Conservation (phyloP, 768 basidiomycete species). For the Scleroderma citrinum region DNA sequence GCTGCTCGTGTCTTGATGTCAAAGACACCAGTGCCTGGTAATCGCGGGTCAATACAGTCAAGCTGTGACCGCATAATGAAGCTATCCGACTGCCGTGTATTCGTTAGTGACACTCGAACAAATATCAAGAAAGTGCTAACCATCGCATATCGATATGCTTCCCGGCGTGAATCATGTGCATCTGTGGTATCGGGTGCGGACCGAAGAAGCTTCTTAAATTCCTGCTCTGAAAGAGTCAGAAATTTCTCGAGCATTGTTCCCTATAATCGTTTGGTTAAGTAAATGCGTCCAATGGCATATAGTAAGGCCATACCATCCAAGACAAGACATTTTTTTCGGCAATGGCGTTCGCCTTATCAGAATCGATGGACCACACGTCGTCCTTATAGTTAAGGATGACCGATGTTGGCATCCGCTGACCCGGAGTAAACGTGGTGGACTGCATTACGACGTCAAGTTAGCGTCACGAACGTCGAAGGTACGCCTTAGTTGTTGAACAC, state of each 20-base stretch:
- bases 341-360: slow-evolving; percentile 36
- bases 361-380: slow-evolving; percentile 65
- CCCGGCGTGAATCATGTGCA: slow-evolving; percentile 36
- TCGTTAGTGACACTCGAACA: not conserved
- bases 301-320: slow-evolving; percentile 72
- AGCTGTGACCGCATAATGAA: slow-evolving; percentile 95
- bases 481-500: slow-evolving; percentile 10
- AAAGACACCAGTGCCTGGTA: slow-evolving; percentile 90
- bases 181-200: slow-evolving; percentile 23
- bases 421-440: slow-evolving; percentile 64
- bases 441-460: slow-evolving; percentile 19
- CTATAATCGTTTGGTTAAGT: slow-evolving; percentile 32
- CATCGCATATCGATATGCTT: slow-evolving; percentile 85
- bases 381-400: slow-evolving; percentile 60
- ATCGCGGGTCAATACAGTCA: slow-evolving; percentile 72
- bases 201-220: slow-evolving; percentile 57
- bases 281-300: no score
- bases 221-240: slow-evolving; percentile 57
- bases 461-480: not conserved
- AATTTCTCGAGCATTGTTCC: slow-evolving; percentile 88
- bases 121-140: slow-evolving; percentile 34
- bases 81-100: slow-evolving; percentile 27
- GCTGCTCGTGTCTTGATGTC: slow-evolving; percentile 95
- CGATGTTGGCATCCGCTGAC: slow-evolving; percentile 71
- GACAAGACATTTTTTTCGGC: slow-evolving; percentile 65